Conservation (phyloP, 2,329 filamentous ascomycete genomes). For the Penicillium sclerotigenum region DNA sequence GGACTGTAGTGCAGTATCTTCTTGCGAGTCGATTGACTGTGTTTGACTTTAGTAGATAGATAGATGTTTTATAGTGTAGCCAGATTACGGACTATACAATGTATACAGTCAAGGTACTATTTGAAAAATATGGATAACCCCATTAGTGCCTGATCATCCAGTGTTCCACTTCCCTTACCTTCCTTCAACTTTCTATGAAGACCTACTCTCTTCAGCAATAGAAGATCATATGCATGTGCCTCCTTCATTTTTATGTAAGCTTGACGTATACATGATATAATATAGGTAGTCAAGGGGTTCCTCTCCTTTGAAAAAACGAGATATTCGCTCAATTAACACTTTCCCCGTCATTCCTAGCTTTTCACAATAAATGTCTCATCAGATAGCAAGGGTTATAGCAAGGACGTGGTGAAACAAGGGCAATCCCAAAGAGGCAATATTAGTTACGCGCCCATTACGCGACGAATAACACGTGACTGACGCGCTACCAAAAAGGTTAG, state of each 20-base stretch:
- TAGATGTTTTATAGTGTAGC: background rate
- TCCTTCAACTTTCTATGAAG: background rate
- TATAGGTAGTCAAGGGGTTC: background rate
- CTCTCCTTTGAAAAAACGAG: too few species aligned
- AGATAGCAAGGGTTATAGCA: background rate
- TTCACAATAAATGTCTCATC: background rate
- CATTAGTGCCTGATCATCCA: background rate
- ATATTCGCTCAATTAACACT: background rate
- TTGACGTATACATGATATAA: background rate
- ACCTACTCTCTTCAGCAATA: background rate
- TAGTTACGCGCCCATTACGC: conserved; percentile 13
- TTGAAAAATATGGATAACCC: background rate
- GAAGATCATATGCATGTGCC: background rate
- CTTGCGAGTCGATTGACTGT: background rate
- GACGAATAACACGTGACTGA: conserved; percentile 9
- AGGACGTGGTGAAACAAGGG: background rate
- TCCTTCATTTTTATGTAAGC: background rate
- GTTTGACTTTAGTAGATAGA: background rate
- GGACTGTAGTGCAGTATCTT: background rate
- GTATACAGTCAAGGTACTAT: background rate
- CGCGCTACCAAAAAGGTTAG: conserved; percentile 19
- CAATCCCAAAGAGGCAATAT: conserved; percentile 20
- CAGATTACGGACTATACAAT: background rate
- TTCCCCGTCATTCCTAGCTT: background rate
- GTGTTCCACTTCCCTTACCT: background rate